Conservation (phyloP, 805 yeast genomes). For the Candida dajiaensis region DNA sequence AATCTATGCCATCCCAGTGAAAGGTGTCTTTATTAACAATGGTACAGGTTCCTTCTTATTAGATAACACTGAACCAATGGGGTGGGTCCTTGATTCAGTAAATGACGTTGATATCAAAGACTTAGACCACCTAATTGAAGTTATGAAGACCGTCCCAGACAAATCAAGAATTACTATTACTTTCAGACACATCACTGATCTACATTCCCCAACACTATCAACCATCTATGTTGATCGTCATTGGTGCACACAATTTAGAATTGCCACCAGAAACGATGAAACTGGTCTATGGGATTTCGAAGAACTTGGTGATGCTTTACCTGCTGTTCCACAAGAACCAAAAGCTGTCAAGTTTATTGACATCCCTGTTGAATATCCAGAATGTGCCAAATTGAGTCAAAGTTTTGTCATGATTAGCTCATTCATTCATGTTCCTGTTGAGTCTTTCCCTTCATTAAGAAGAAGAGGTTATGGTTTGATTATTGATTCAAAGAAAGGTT, state of each 20-base stretch:
- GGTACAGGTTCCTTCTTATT: constrained; percentile 73
- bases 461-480: constrained; percentile 72
- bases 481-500: constrained; percentile 75
- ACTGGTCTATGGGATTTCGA: constrained; percentile 55
- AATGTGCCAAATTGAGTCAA: constrained; percentile 50
- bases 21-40: constrained; percentile 75
- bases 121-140: constrained; percentile 69
- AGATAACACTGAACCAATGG: constrained; percentile 51
- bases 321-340: constrained; percentile 45
- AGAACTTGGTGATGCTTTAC: constrained; percentile 48
- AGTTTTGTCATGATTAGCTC: constrained; percentile 70
- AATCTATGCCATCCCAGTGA: constrained; percentile 74
- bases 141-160: constrained; percentile 75
- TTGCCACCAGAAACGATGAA: constrained; percentile 56
- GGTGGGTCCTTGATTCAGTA: constrained; percentile 77
- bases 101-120: constrained; percentile 73
- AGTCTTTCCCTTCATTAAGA: constrained; percentile 61
- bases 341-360: constrained; percentile 67
- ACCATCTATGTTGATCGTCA: constrained; percentile 75
- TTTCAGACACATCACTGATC: constrained; percentile 73
- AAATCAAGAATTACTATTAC: constrained; percentile 61
- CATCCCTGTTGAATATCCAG: constrained; percentile 50
- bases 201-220: constrained; percentile 66
- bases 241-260: constrained; percentile 68
- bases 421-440: constrained; percentile 63